Evolutionary conservation across 208 protist genomes (phyloP), one percentile per base, ranked within the genome.

Genomic region (Polymyxa betae): DNA sequence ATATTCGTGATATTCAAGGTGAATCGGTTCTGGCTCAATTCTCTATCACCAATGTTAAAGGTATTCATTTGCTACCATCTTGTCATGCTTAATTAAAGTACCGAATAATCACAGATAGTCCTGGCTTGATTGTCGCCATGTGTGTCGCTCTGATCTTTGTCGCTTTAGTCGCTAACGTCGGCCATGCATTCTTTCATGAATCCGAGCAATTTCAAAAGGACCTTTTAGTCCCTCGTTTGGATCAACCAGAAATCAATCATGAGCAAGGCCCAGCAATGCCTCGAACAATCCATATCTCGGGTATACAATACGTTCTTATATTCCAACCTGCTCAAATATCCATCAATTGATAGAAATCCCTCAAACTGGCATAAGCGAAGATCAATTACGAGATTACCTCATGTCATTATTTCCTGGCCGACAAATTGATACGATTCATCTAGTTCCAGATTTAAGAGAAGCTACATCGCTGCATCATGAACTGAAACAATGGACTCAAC

Each of bases 121-220:
- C 72, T 35, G 72, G 10, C 35, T n/a, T 35, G 10, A 5, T 82
- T n/a, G 72, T 35, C 72, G n/a, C 35, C 49, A 60, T 82, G n/a
- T 5, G 5, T 43, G 72, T 82, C 35, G 72, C 72, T 82, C n/a
- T 82, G 35, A 43, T 82, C 5, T 82, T 82, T n/a, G 40, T 82
- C 72, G 72, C 40, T 40, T n/a, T 82, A 35, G 72, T 82, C 16
- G n/a, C 35, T n/a, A 82, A 43, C n/a, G 72, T 82, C n/a, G 72
- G 35, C 12, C 40, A 35, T 43, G 72, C 16, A 20, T 82, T 82
- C n/a, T 43, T 40, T 35, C 5, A 82, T 20, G 72, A 82, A 43
- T 82, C 72, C 16, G 72, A 82, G 72, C n/a, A 20, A 35, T 82
- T 82, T 35, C n/a, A 40, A 43, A 82, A 82, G 72, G 72, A 82